Evolutionary conservation across 257 asterid genomes (phyloP).

Genomic region (Salvia hispanica): DNA sequence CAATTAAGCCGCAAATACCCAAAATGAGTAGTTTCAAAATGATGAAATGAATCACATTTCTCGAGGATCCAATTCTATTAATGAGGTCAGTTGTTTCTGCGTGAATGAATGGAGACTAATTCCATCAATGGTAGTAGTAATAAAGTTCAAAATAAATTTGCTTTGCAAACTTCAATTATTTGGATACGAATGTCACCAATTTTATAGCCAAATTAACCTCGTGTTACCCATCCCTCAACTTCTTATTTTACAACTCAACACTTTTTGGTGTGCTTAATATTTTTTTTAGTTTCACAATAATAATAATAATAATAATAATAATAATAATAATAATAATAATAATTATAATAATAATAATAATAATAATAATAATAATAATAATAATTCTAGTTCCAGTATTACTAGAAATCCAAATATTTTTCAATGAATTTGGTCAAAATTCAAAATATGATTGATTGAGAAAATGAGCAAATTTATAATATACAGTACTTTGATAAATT

Average conservation of each 20-base stretch:
- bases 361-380: too few relatives aligned
- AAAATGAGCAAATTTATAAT: too few relatives aligned
- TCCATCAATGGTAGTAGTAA: neutral
- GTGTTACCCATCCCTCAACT: conserved; percentile 33
- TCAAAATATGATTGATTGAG: too few relatives aligned
- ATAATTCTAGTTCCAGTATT: too few relatives aligned
- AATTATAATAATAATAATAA: too few relatives aligned
- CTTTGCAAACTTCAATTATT: conserved; percentile 20
- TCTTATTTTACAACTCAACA: neutral
- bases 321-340: too few relatives aligned
- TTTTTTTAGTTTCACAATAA: too few relatives aligned
- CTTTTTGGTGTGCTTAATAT: too few relatives aligned
- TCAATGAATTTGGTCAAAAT: too few relatives aligned
- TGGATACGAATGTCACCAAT: conserved; percentile 22
- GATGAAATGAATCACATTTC: conserved; percentile 37
- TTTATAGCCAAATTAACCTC: conserved; percentile 38
- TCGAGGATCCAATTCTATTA: conserved; percentile 49
- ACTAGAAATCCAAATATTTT: too few relatives aligned
- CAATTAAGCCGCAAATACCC: conserved; percentile 4
- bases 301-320: too few relatives aligned
- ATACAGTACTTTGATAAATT: too few relatives aligned
- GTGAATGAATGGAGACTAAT: conserved; percentile 33
- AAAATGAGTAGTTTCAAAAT: neutral
- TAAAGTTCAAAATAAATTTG: neutral
- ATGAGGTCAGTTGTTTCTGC: conserved; percentile 39